Evolutionary conservation across 345 rosid genomes (phyloP), one percentile per base, ranked within the genome.

Genomic region (Gossypium thurberi): DNA sequence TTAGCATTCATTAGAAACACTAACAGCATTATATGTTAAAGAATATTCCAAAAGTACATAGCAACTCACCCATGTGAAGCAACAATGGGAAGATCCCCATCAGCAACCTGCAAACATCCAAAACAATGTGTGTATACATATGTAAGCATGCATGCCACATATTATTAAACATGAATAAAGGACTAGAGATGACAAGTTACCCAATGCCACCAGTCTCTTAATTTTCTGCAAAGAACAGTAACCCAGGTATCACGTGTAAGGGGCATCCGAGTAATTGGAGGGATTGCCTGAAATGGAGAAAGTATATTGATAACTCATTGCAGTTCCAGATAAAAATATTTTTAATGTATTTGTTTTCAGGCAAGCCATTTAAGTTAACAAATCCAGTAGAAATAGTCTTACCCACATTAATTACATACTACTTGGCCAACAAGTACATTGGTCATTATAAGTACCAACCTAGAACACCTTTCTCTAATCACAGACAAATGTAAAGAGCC

Each of bases 161-260:
- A n/a, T 61, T 25, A 47, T 17, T 18, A 72, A 48, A 62, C 23
- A 61, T 7, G 11, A 53, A 61, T 48, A 48, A 53, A 61, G 68
- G 48, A 72, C 18, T 7, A 26, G 4, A 60, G 17, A 10, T 11
- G 9, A 28, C 75, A 37, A 61, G 69, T 85, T 91, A 96, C 99
- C 99, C 97, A 91, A 80, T 90, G 97, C 99, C 99, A 96, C 92
- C 98, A 91, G 86, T 96, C 97, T 85, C 97, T 84, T 81, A 96
- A 80, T 82, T 96, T 96, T 87, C 95, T 85, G 90, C 98, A 91
- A 83, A 96, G 82, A 76, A 96, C 95, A 37, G 99, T 96, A 77
- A 96, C 78, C 99, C 99, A 96, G 70, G 98, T 93, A 83, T 90
- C 99, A 23, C 89, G 98, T 57, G 98, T 96, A 65, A 93, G 98